These are phyloP conservation scores for Ammopiptanthus mongolicus DNA, from an alignment of 306 rosid genomes.

Conservation along the genomic window DNA sequence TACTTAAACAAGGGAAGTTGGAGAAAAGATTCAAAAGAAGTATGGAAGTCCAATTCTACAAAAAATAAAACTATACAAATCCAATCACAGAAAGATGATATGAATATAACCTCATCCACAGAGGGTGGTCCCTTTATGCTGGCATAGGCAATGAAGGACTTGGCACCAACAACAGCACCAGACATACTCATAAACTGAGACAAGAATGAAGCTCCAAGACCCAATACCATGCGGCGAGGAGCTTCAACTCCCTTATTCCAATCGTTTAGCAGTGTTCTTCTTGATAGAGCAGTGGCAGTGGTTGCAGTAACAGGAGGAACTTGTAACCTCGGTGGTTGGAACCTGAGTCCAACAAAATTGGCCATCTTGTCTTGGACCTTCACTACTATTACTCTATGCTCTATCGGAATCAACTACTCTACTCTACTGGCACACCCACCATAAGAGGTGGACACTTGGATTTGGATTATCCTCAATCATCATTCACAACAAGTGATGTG, in stretches of 20 bases:
- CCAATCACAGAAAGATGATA: not conserved
- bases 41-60: not conserved
- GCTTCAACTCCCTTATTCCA: slow-evolving; percentile 31
- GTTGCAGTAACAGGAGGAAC: not conserved
- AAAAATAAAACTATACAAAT: too few relatives aligned
- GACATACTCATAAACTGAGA: slow-evolving; percentile 43
- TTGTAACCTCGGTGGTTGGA: slow-evolving; percentile 24
- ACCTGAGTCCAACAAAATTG: slow-evolving; percentile 33
- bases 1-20: not conserved
- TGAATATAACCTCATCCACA: slow-evolving; percentile 48
- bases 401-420: not conserved
- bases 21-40: not conserved
- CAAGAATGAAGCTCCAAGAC: slow-evolving; percentile 49
- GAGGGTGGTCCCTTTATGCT: slow-evolving; percentile 35
- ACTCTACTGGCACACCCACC: too few relatives aligned
- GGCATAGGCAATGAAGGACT: slow-evolving; percentile 62
- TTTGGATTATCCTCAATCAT: not conserved
- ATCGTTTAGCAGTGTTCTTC: not conserved
- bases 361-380: slow-evolving; percentile 40
- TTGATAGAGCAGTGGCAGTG: not conserved
- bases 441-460: too few relatives aligned
- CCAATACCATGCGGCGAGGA: slow-evolving; percentile 56
- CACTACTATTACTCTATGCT: not conserved
- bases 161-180: slow-evolving; percentile 22
- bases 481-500: slow-evolving; percentile 14